These are phyloP conservation scores for Talaromyces wortmannii DNA, from an alignment of 495 filamentous ascomycete genomes.

Conservation along the genomic window DNA sequence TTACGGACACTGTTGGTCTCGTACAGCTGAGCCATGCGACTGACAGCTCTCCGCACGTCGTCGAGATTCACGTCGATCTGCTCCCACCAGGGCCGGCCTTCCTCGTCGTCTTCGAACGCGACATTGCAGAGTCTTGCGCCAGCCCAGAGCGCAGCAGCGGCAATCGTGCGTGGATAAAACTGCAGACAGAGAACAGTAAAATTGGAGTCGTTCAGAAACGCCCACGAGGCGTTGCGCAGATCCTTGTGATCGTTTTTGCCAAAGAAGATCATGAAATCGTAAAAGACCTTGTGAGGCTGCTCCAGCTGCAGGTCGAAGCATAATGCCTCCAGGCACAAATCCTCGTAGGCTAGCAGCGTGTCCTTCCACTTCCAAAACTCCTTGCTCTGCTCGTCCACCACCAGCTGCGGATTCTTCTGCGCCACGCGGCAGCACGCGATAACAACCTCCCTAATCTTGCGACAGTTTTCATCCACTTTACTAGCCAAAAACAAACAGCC, in stretches of 20 bases:
- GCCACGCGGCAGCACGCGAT: constrained; percentile 89
- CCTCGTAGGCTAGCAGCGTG: constrained; percentile 83
- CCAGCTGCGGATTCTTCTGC: constrained; percentile 80
- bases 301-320: constrained; percentile 93
- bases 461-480: constrained; percentile 93
- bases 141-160: constrained; percentile 80
- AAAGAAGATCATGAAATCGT: constrained; percentile 66
- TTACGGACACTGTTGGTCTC: constrained; percentile 50
- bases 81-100: constrained; percentile 86
- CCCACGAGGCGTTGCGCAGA: constrained; percentile 79
- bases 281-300: constrained; percentile 73
- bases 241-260: constrained; percentile 63
- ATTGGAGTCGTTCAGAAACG: constrained; percentile 83
- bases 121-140: constrained; percentile 63
- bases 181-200: constrained; percentile 82
- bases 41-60: constrained; percentile 58
- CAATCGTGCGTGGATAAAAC: constrained; percentile 69
- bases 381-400: constrained; percentile 90
- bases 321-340: constrained; percentile 79
- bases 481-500: constrained; percentile 89
- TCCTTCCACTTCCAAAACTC: constrained; percentile 98
- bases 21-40: constrained; percentile 69
- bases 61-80: constrained; percentile 54
- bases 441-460: constrained; percentile 88
- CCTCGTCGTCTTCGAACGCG: constrained; percentile 62